Conservation (phyloP, 345 rosid species). For the Dovyalis caffra region DNA sequence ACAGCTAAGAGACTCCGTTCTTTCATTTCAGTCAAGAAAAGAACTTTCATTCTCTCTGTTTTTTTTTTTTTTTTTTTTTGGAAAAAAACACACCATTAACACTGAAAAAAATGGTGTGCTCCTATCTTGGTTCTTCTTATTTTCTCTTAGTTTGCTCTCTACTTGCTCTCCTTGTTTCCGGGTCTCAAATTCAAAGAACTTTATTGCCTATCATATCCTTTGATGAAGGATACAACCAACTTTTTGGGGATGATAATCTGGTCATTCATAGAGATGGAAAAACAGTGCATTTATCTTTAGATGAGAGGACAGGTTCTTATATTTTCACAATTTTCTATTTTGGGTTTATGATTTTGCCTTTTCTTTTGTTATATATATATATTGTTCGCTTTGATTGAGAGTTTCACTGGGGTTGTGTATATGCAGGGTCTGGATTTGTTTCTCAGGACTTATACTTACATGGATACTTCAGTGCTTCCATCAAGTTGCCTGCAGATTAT, state of each 20-base stretch:
- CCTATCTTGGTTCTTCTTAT: slow-evolving; percentile 15
- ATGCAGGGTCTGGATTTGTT: slow-evolving; percentile 93
- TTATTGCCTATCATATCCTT: slow-evolving; percentile 63
- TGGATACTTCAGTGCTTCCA: slow-evolving; percentile 92
- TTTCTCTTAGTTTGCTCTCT: slow-evolving; percentile 37
- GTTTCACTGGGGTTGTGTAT: neutral
- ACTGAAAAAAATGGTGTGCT: slow-evolving; percentile 30
- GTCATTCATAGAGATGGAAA: slow-evolving; percentile 74
- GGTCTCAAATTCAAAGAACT: slow-evolving; percentile 40
- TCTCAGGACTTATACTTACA: slow-evolving; percentile 91
- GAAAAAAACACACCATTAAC: neutral
- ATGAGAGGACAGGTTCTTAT: slow-evolving; percentile 77
- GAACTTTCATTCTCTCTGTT: neutral
- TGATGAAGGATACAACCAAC: slow-evolving; percentile 87
- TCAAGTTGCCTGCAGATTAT: slow-evolving; percentile 92
- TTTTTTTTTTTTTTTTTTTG: neutral
- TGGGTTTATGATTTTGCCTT: neutral
- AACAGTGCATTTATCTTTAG: slow-evolving; percentile 73
- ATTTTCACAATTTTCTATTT: neutral
- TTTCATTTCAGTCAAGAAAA: neutral
- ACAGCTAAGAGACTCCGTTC: neutral
- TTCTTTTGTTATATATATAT: neutral
- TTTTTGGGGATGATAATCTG: slow-evolving; percentile 85
- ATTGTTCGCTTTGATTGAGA: neutral
- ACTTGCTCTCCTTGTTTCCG: slow-evolving; percentile 50